A percentile compares a stretch with the other conserved stretches of the same genome.
Conservation (phyloP, 371 early-diverging fungal species). For the Mortierella sp. region DNA sequence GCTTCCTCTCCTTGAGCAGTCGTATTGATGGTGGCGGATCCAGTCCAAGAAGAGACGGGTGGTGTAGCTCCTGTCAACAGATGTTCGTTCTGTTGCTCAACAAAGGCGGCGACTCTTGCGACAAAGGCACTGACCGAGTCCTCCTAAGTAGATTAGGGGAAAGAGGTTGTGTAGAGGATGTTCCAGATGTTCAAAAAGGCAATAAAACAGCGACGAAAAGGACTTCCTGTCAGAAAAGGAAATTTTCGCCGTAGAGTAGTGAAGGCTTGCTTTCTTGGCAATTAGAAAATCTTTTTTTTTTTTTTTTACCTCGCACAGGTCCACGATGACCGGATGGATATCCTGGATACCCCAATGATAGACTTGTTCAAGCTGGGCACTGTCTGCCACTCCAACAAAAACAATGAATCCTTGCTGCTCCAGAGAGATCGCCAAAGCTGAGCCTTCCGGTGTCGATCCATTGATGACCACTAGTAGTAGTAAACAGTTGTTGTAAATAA, state of each 20-base stretch:
- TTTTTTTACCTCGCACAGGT: not conserved
- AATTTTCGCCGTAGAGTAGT: not conserved
- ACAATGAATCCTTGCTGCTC: slow-evolving; percentile 26
- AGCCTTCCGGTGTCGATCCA: slow-evolving; percentile 14
- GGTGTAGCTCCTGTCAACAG: not conserved
- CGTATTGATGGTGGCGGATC: not conserved
- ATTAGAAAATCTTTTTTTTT: no score
- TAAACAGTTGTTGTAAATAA: not conserved
- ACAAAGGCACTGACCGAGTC: no score
- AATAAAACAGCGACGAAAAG: not conserved
- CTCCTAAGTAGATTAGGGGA: no score
- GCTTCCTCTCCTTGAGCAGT: no score
- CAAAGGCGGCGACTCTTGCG: not conserved
- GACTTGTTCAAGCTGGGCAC: not conserved
- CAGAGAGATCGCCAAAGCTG: slow-evolving; percentile 16
- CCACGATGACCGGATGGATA: not conserved
- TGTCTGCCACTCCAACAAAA: slow-evolving; percentile 23
- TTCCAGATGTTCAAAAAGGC: not conserved
- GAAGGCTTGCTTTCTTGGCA: not conserved
- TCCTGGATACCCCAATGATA: not conserved
- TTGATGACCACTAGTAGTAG: slow-evolving; percentile 4
- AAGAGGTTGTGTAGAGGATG: not conserved
- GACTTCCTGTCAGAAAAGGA: not conserved
- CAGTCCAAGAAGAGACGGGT: not conserved
- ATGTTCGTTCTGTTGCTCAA: not conserved